Percentiles rank a stretch among this genome's conserved stretches.
phyloP scores from a whole-genome alignment of 352 stramenopile genomes.

The Discostella stelligera region DNA sequence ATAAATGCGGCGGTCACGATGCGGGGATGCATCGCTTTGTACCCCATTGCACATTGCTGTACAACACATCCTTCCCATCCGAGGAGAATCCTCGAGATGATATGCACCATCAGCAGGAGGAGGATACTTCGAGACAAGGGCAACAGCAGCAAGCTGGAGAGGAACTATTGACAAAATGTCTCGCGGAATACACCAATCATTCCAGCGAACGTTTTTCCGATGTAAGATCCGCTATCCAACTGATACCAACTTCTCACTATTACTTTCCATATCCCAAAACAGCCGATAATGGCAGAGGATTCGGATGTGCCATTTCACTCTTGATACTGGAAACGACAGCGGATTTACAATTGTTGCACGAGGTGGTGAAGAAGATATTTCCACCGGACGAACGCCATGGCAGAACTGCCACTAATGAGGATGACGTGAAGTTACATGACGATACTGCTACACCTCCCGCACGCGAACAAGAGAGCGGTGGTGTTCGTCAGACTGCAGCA shows the following conservation, averaged over 20 bases:
- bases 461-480: background rate
- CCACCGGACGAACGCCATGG: conserved; percentile 50
- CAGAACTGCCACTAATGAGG: background rate
- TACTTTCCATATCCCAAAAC: conserved; percentile 52
- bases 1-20: conserved; percentile 29
- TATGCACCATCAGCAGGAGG: background rate
- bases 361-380: conserved; percentile 33
- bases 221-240: conserved; percentile 15
- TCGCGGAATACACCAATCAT: conserved; percentile 11
- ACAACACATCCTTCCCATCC: conserved; percentile 40
- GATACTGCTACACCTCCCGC: too few species aligned
- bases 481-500: background rate
- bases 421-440: too few species aligned
- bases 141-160: conserved; percentile 4
- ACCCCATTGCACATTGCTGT: conserved; percentile 52
- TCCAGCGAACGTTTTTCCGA: background rate
- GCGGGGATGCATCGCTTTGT: conserved; percentile 22
- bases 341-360: conserved; percentile 27
- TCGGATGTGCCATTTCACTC: conserved; percentile 46
- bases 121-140: background rate
- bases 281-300: conserved; percentile 47
- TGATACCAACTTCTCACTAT: conserved; percentile 33
- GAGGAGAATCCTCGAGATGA: background rate
- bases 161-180: conserved; percentile 21
- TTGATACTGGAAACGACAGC: conserved; percentile 31